Conservation (phyloP, 352 stramenopile species). For the Thalassiosira hispida region DNA sequence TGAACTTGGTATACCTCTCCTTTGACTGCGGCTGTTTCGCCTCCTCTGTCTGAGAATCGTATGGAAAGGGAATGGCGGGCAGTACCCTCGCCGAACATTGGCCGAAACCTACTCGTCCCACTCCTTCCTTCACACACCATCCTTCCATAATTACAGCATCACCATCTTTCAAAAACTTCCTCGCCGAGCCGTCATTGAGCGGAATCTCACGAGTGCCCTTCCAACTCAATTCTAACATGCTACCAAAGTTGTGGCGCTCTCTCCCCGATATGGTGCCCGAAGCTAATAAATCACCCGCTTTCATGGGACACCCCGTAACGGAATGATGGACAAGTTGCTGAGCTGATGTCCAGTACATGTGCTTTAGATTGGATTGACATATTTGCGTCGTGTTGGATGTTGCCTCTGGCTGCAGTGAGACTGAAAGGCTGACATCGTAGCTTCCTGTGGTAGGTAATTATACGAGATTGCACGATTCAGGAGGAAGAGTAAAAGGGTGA, state of each 20-base stretch:
- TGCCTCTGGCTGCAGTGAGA: conserved; percentile 64
- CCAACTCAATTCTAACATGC: conserved; percentile 96
- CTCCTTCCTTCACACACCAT: conserved; percentile 91
- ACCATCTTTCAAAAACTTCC: conserved; percentile 95
- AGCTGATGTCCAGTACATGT: conserved; percentile 97
- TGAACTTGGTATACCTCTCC: conserved; percentile 65
- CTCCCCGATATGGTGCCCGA: conserved; percentile 94
- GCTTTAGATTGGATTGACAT: conserved; percentile 92
- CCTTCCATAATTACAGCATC: conserved; percentile 93
- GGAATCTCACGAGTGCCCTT: conserved; percentile 85
- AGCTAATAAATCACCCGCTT: conserved; percentile 92
- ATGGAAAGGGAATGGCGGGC: conserved; percentile 76
- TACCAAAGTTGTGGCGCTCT: conserved; percentile 88
- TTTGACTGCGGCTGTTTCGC: conserved; percentile 9
- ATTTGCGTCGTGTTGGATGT: conserved; percentile 63
- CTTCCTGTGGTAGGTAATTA: conserved; percentile 28
- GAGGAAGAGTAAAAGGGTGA: background rate
- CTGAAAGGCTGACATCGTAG: conserved; percentile 67
- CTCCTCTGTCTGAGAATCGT: conserved; percentile 13
- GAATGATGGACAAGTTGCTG: conserved; percentile 97
- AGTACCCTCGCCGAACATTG: conserved; percentile 91
- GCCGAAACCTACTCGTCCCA: conserved; percentile 94
- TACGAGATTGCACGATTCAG: conserved; percentile 53
- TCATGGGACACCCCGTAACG: conserved; percentile 96
- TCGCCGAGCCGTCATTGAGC: conserved; percentile 78